Evolutionary conservation across 768 basidiomycete genomes (phyloP).

Genomic region (Cyathus striatus): DNA sequence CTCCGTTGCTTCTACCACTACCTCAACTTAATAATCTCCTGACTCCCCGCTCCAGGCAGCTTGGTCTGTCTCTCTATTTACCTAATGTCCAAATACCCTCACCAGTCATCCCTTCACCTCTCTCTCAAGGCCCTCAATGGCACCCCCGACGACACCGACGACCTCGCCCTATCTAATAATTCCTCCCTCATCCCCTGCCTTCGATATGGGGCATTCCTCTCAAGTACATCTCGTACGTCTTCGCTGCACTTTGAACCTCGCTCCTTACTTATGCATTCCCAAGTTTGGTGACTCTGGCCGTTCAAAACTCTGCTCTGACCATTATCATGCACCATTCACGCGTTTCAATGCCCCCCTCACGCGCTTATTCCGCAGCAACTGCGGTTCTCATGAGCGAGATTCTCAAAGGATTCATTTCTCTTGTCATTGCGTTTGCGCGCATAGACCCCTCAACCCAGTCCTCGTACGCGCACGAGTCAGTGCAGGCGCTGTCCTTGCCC

Average conservation of each 20-base stretch:
- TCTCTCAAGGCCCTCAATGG: slow-evolving; percentile 20
- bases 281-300: slow-evolving; percentile 78
- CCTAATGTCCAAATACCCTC: slow-evolving; percentile 9
- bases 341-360: slow-evolving; percentile 68
- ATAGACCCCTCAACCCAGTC: slow-evolving; percentile 30
- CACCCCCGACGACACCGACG: slow-evolving; percentile 31
- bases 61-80: too few relatives aligned
- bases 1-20: too few relatives aligned
- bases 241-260: background rate
- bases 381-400: slow-evolving; percentile 95
- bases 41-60: too few relatives aligned
- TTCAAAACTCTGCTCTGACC: slow-evolving; percentile 88
- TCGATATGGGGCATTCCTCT: slow-evolving; percentile 65
- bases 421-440: slow-evolving; percentile 74
- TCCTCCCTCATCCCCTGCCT: slow-evolving; percentile 29
- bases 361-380: slow-evolving; percentile 86
- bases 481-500: slow-evolving; percentile 25
- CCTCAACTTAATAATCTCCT: too few relatives aligned
- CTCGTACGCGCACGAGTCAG: slow-evolving; percentile 16
- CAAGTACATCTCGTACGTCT: slow-evolving; percentile 75
- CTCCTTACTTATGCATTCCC: background rate
- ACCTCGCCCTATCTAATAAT: slow-evolving; percentile 32
- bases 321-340: slow-evolving; percentile 98
- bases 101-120: slow-evolving; percentile 18
- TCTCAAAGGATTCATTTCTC: slow-evolving; percentile 85